Conservation (phyloP, 164 flowering plant species). For the Stephania japonica region DNA sequence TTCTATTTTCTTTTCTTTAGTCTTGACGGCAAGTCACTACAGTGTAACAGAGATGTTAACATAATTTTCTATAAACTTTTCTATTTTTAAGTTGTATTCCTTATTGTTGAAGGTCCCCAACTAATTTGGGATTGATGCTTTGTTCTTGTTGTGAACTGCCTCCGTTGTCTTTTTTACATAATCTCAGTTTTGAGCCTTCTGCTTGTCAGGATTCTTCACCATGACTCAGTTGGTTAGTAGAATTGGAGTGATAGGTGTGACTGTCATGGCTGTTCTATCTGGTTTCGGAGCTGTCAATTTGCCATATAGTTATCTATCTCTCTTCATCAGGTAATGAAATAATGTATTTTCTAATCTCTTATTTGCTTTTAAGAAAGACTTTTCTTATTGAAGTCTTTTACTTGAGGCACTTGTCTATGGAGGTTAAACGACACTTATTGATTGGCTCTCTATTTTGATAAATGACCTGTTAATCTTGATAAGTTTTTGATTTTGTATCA, state of each 20-base stretch:
- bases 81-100: not conserved
- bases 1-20: not conserved
- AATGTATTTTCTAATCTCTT: not conserved
- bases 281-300: slow-evolving; percentile 99
- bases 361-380: not conserved
- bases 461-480: not conserved
- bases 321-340: slow-evolving; percentile 72
- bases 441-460: slow-evolving; percentile 4
- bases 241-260: slow-evolving; percentile 96
- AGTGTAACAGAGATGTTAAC: too few species aligned
- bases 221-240: slow-evolving; percentile 96
- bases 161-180: not conserved
- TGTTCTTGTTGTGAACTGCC: too few species aligned
- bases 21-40: too few species aligned
- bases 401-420: not conserved
- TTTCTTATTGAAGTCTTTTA: not conserved
- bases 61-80: too few species aligned
- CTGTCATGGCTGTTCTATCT: slow-evolving; percentile 93
- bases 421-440: not conserved
- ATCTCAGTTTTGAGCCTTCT: slow-evolving; percentile 5
- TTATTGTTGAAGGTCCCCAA: not conserved
- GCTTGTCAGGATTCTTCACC: slow-evolving; percentile 73
- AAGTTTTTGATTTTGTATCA: not conserved
- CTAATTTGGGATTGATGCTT: not conserved
- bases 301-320: slow-evolving; percentile 93